Conservation (phyloP, 2,329 filamentous ascomycete genomes). For the Curvularia spicifera region DNA sequence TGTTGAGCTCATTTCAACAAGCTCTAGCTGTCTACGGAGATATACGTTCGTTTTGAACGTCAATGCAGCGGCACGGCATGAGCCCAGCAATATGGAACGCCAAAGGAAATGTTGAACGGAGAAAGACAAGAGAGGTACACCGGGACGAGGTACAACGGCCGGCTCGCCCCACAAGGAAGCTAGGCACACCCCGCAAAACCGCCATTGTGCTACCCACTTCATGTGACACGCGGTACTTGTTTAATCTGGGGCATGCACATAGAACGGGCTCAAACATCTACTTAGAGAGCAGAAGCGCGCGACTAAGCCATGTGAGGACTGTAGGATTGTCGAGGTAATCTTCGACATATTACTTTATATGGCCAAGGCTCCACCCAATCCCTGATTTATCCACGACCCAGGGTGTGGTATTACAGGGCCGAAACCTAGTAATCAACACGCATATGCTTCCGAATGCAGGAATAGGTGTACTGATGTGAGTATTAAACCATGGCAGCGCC, state of each 20-base stretch:
- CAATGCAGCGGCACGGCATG: neutral
- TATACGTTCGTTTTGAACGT: neutral
- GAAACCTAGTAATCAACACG: conserved; percentile 16
- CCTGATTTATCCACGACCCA: conserved; percentile 15
- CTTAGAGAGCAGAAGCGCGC: conserved; percentile 4
- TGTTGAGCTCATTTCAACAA: no score
- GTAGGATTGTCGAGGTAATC: conserved; percentile 16
- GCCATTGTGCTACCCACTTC: conserved; percentile 1
- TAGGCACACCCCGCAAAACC: conserved; percentile 9
- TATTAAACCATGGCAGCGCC: conserved; percentile 20
- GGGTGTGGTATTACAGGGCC: conserved; percentile 19
- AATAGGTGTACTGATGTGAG: neutral
- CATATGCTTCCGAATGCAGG: conserved; percentile 8
- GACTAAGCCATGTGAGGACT: conserved; percentile 13
- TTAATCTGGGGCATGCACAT: neutral
- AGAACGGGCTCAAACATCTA: conserved; percentile 7
- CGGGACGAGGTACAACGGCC: conserved; percentile 2
- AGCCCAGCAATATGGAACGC: neutral
- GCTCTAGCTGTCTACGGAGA: neutral
- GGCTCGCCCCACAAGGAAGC: conserved; percentile 14
- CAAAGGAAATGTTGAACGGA: neutral
- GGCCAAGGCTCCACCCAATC: conserved; percentile 25
- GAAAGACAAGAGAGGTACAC: neutral
- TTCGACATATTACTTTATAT: conserved; percentile 31
- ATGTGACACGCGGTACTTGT: conserved; percentile 5